Percentiles rank a stretch among this genome's conserved stretches.
Conservation (phyloP, 768 basidiomycete species). For the Lepiota brunneoincarnata region DNA sequence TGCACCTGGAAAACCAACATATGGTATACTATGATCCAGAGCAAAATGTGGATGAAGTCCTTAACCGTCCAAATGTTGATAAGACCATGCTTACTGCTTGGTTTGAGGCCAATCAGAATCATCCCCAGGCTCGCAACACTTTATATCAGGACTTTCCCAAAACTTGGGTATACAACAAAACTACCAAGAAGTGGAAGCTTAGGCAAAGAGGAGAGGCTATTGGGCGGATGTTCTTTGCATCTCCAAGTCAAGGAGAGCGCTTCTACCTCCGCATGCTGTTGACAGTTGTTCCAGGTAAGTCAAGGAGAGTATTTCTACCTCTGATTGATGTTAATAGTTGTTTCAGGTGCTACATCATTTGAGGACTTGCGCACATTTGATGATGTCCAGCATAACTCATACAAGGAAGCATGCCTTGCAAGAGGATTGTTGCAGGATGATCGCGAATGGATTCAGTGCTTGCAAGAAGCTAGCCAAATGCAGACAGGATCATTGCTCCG, state of each 20-base stretch:
- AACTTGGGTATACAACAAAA: conserved; percentile 12
- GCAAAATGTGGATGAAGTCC: conserved; percentile 23
- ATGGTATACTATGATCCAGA: conserved; percentile 30
- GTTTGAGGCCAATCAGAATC: conserved; percentile 28
- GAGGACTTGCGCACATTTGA: conserved; percentile 19
- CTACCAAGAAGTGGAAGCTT: conserved; percentile 23
- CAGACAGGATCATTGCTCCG: conserved; percentile 33
- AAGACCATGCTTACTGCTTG: conserved; percentile 26
- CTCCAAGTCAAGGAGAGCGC: conserved; percentile 32
- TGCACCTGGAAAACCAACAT: conserved; percentile 42
- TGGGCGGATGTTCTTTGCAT: conserved; percentile 38
- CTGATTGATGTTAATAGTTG: conserved; percentile 33
- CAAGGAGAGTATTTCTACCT: too few species aligned
- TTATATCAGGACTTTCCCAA: conserved; percentile 37
- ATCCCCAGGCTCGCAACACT: conserved; percentile 14
- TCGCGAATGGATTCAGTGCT: conserved; percentile 39
- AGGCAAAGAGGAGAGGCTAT: conserved; percentile 30
- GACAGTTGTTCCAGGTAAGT: too few species aligned
- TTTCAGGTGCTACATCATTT: conserved; percentile 31
- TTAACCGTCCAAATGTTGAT: conserved; percentile 11
- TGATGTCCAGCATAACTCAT: conserved; percentile 23
- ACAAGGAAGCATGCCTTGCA: conserved; percentile 38
- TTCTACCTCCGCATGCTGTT: too few species aligned
- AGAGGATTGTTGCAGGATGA: conserved; percentile 45
- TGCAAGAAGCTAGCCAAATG: conserved; percentile 35